phyloP scores from a whole-genome alignment of 495 filamentous ascomycete species.

The Echria macrotheca region DNA sequence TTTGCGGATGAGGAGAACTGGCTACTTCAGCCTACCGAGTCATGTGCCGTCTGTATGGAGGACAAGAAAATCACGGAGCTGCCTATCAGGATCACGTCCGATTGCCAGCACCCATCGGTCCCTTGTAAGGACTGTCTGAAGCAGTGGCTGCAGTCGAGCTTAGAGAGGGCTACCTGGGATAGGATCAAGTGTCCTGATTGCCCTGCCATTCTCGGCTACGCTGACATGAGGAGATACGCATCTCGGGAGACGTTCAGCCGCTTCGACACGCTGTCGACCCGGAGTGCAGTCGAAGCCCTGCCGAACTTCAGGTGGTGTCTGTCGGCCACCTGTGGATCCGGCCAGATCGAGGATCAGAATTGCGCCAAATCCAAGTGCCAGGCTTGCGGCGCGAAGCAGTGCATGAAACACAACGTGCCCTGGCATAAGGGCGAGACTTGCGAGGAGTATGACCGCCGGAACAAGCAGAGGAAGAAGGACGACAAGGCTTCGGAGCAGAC shows the following conservation, averaged over 20 bases:
- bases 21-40: conserved; percentile 28
- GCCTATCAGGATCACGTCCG: conserved; percentile 26
- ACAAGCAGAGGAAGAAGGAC: conserved; percentile 25
- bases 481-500: conserved; percentile 35
- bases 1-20: conserved; percentile 31
- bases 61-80: conserved; percentile 31
- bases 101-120: conserved; percentile 29
- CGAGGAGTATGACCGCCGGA: conserved; percentile 39
- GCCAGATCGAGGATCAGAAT: conserved; percentile 34
- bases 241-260: conserved; percentile 26
- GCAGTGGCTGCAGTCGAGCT: conserved; percentile 29
- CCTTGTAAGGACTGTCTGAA: conserved; percentile 35
- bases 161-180: conserved; percentile 30
- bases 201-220: conserved; percentile 27
- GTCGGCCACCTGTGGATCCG: conserved; percentile 34
- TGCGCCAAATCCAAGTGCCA: conserved; percentile 38
- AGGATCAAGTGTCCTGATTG: conserved; percentile 38
- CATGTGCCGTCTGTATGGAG: conserved; percentile 36
- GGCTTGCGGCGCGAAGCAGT: conserved; percentile 33
- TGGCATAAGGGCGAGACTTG: conserved; percentile 48
- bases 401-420: conserved; percentile 38
- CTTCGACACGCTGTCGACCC: conserved; percentile 30
- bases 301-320: conserved; percentile 42
- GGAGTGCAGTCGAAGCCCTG: conserved; percentile 25
- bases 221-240: conserved; percentile 30